These are phyloP conservation scores for Fusarium cicatricum DNA, from an alignment of 2,329 filamentous ascomycete genomes.

Conservation along the genomic window DNA sequence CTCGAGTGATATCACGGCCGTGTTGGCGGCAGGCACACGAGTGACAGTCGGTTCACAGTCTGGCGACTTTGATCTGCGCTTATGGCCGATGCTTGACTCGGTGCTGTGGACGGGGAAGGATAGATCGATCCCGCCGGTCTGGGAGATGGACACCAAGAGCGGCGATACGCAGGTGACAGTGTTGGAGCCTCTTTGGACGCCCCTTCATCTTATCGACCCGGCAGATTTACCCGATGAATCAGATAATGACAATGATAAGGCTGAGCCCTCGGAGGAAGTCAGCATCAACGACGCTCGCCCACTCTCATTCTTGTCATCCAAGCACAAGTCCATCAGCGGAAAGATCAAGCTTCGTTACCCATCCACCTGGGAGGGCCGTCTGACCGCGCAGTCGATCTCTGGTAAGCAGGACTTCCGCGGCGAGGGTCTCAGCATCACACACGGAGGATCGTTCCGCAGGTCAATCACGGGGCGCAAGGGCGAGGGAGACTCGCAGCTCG, in stretches of 20 bases:
- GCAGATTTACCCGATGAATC: conserved; percentile 3
- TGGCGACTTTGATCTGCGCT: conserved; percentile 50
- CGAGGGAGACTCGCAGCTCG: conserved; percentile 45
- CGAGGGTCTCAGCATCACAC: conserved; percentile 51
- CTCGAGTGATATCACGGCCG: conserved; percentile 54
- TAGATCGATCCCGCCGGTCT: conserved; percentile 31
- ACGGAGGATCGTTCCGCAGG: conserved; percentile 44
- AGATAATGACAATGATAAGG: conserved; percentile 24
- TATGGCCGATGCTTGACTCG: conserved; percentile 55
- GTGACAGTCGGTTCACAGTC: conserved; percentile 51
- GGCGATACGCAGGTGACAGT: conserved; percentile 52
- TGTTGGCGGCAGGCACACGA: conserved; percentile 50
- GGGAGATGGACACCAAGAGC: conserved; percentile 56
- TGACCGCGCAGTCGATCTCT: conserved; percentile 51
- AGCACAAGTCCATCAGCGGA: conserved; percentile 57
- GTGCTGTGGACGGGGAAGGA: conserved; percentile 5
- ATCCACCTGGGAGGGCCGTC: conserved; percentile 57
- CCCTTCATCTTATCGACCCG: conserved; percentile 1
- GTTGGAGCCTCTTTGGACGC: conserved; percentile 55
- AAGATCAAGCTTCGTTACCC: conserved; percentile 56
- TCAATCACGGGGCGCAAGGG: conserved; percentile 54
- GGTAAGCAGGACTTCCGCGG: conserved; percentile 53
- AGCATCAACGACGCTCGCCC: conserved; percentile 17
- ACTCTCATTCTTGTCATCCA: conserved; percentile 49
- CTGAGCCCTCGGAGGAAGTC: conserved; percentile 18